A percentile compares a stretch with the other conserved stretches of the same genome.
phyloP scores from a whole-genome alignment of 2,329 filamentous ascomycete genomes.

The Colletotrichum sp. region DNA sequence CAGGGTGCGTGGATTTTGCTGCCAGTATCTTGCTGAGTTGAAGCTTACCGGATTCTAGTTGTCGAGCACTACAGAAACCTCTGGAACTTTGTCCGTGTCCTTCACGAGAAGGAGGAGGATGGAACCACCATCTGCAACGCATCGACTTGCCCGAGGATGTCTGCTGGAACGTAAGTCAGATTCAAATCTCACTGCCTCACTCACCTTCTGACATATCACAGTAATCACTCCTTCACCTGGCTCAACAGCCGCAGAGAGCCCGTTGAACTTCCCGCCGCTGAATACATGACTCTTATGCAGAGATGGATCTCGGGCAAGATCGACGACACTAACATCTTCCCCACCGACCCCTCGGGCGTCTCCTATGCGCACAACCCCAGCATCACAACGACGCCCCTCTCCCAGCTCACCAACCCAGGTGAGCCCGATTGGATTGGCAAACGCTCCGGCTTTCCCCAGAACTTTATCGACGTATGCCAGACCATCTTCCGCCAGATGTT shows the following conservation, averaged over 20 bases:
- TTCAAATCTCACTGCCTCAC: background rate
- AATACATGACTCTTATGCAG: constrained; percentile 95
- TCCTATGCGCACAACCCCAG: constrained; percentile 69
- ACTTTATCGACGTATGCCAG: constrained; percentile 89
- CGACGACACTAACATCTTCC: constrained; percentile 87
- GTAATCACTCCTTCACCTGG: constrained; percentile 97
- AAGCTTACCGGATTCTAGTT: constrained; percentile 54
- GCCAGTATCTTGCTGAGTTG: background rate
- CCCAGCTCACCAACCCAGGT: constrained; percentile 64
- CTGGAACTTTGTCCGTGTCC: constrained; percentile 86
- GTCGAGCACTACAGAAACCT: constrained; percentile 92
- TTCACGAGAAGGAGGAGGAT: constrained; percentile 84
- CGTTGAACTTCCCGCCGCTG: constrained; percentile 88
- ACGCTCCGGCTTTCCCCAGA: constrained; percentile 88
- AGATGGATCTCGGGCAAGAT: constrained; percentile 98
- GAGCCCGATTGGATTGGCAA: constrained; percentile 86
- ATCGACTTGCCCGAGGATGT: constrained; percentile 87
- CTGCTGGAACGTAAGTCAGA: constrained; percentile 83
- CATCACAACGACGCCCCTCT: constrained; percentile 63
- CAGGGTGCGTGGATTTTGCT: constrained; percentile 69
- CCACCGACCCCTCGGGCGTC: constrained; percentile 77
- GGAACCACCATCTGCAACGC: constrained; percentile 83
- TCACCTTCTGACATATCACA: constrained; percentile 28
- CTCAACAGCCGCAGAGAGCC: constrained; percentile 86
- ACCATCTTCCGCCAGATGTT: constrained; percentile 98